phyloP scores from a whole-genome alignment of 495 filamentous ascomycete species.

The Talaromyces nanjingensis region DNA sequence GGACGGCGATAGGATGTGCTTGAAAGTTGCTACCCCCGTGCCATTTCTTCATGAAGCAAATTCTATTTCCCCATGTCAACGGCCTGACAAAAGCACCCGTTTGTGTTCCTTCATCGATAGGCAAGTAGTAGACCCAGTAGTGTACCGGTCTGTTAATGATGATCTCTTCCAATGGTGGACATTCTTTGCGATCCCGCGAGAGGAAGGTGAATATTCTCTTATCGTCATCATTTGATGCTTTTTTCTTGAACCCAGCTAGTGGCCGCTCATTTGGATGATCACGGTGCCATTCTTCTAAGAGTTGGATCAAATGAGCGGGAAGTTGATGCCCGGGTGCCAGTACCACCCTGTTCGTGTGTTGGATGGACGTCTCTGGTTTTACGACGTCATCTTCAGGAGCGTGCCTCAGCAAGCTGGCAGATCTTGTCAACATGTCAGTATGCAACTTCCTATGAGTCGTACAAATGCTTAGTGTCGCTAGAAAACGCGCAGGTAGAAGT shows the following conservation, averaged over 20 bases:
- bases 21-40: neutral
- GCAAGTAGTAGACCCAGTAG: neutral
- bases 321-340: neutral
- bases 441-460: neutral
- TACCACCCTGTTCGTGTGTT: too few relatives aligned
- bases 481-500: neutral
- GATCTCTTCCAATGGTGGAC: neutral
- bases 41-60: neutral
- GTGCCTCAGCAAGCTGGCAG: neutral
- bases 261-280: neutral
- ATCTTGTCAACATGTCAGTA: neutral
- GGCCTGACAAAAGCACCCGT: neutral
- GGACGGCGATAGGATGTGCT: neutral
- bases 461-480: neutral
- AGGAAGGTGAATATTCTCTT: neutral
- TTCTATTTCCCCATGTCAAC: neutral
- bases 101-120: neutral
- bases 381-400: neutral
- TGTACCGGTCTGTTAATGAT: neutral
- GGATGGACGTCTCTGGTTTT: neutral
- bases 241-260: too few relatives aligned
- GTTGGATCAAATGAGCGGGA: neutral
- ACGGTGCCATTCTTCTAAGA: slow-evolving; percentile 3
- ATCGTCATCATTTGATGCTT: too few relatives aligned
- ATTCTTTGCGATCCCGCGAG: neutral